Evolutionary conservation across 2,329 filamentous ascomycete species (phyloP), one percentile per base, ranked within the genome.

Genomic region (Cladosporium sp.): DNA sequence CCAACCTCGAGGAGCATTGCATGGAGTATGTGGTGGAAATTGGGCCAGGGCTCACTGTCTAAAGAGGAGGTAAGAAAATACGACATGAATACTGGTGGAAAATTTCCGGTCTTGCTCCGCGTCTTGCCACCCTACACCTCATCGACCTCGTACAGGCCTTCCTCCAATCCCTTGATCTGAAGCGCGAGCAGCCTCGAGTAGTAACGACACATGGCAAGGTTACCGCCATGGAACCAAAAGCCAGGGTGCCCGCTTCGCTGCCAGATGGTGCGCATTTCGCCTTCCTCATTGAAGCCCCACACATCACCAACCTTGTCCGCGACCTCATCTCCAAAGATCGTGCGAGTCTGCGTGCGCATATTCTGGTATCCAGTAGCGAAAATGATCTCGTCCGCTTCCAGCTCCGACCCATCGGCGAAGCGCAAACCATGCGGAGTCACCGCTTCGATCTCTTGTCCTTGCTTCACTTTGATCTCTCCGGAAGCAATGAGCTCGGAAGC

Each of bases 351-450:
- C 7, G 76, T 72, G 1, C 79, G 73, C 72, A 82, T 78, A 64
- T 82, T 81, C 13, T 74, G 73, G 65, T 78, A 84, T 1, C 82
- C 82, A 0, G 82, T 84, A 11, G 78, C 76, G 23, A 82, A 79
- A 10, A 84, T 75, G 30, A 84, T 78, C 62, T 82, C 72, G 63
- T 83, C 80, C 2, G 81, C 82, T 5, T 79, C 70, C 3, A 83
- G 61, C 48, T 76, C 72, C 1, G 72, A 76, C 2, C 79, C 81
- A 66, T 84, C 81, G 3, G 75, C 75, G 56, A 84, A 81, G 13
- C 74, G 66, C 7, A 84, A 72, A 1, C 80, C 81, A 1, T 77
- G 72, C 4, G 75, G 70, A 0, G 79, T 76, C 59, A 80, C 78
- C 5, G 72, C 66, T 13, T 74, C 70, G 26, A 80, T 75, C 5